A percentile compares a stretch with the other conserved stretches of the same genome.
These are phyloP conservation scores for Lolium multiflorum DNA, from an alignment of 176 grass and related monocot species.

Conservation along the genomic window DNA sequence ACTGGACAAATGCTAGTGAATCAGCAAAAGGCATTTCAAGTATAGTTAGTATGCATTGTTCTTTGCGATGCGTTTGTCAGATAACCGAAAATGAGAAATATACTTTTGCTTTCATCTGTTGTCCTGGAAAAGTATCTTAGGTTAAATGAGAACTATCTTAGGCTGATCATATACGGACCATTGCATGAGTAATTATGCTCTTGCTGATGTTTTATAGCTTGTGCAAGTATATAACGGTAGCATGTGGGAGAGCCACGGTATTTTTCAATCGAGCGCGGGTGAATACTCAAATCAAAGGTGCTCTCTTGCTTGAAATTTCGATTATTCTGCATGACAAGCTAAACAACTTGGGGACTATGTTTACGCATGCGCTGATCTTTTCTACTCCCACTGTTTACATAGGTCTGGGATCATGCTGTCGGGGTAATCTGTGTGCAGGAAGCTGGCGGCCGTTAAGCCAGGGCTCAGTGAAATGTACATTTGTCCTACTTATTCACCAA, in stretches of 20 bases:
- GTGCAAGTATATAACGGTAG: conserved; percentile 91
- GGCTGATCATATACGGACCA: neutral
- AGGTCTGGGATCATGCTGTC: conserved; percentile 95
- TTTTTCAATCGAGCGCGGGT: conserved; percentile 69
- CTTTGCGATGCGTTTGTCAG: neutral
- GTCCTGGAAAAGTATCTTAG: conserved; percentile 14
- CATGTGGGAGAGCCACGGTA: conserved; percentile 81
- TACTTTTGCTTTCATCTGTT: neutral
- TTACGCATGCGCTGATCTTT: conserved; percentile 20
- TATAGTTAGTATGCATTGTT: neutral
- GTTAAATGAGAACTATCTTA: conserved; percentile 22
- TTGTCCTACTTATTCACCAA: neutral
- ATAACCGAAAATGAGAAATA: conserved; percentile 31
- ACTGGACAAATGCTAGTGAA: conserved; percentile 61
- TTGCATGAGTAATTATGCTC: conserved; percentile 36
- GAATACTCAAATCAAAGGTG: conserved; percentile 89
- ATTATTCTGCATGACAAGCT: conserved; percentile 19
- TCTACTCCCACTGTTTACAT: conserved; percentile 22
- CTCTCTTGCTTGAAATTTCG: conserved; percentile 39
- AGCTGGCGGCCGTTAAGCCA: conserved; percentile 59
- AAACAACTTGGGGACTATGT: conserved; percentile 35
- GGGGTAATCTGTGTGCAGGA: conserved; percentile 88
- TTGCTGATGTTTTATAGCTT: conserved; percentile 61
- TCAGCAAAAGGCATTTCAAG: conserved; percentile 5
- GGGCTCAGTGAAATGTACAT: neutral